Conservation (phyloP, 2,329 filamentous ascomycete genomes). For the Phaeoacremonium minimum region DNA sequence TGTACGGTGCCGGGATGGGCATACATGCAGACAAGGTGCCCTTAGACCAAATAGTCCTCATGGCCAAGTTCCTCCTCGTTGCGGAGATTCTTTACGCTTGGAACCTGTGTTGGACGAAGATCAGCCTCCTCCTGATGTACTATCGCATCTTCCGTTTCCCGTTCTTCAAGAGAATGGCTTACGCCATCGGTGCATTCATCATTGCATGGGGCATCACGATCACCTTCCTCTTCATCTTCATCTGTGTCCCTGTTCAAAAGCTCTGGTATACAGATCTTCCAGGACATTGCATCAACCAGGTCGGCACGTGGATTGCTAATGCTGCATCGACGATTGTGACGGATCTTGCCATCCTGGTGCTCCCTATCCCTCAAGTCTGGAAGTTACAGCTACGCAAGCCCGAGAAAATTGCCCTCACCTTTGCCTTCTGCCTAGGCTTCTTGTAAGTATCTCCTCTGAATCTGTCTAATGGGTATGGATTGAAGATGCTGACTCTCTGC, state of each 20-base stretch:
- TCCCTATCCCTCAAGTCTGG: conserved; percentile 42
- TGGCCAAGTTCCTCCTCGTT: conserved; percentile 41
- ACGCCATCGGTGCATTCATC: conserved; percentile 34
- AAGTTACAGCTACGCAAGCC: conserved; percentile 31
- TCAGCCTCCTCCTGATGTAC: conserved; percentile 47
- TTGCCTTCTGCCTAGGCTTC: conserved; percentile 38
- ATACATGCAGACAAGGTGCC: conserved; percentile 35
- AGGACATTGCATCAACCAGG: conserved; percentile 43
- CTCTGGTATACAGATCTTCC: conserved; percentile 40
- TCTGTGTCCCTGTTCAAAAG: conserved; percentile 45
- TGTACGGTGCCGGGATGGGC: conserved; percentile 41
- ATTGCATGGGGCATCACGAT: conserved; percentile 42
- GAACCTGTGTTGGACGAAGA: conserved; percentile 44
- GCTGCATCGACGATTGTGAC: conserved; percentile 41
- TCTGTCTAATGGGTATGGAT: not conserved
- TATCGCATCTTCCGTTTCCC: conserved; percentile 43
- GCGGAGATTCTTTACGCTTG: conserved; percentile 43
- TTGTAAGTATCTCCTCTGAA: conserved; percentile 25
- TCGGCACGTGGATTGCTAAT: conserved; percentile 46
- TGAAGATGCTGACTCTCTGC: not conserved
- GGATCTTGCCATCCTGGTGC: conserved; percentile 37
- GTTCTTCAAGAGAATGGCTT: conserved; percentile 35
- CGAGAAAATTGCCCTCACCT: conserved; percentile 37
- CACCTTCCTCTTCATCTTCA: conserved; percentile 46
- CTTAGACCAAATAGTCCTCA: conserved; percentile 29